A percentile compares a stretch with the other conserved stretches of the same genome.
Conservation (phyloP, 2,329 filamentous ascomycete genomes). For the Elsinoe ampelina region DNA sequence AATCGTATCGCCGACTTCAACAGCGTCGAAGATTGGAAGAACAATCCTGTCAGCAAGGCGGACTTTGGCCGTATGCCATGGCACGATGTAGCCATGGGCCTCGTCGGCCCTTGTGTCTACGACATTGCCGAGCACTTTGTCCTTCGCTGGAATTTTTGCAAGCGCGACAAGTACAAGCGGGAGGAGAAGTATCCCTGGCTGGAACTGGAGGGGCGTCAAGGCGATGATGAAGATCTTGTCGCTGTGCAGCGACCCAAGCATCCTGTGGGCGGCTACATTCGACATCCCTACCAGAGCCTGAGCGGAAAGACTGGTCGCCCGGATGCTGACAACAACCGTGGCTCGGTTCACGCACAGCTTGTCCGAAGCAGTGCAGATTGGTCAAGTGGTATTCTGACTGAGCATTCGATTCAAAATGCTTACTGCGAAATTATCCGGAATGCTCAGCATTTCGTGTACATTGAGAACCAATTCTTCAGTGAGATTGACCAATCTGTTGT, state of each 20-base stretch:
- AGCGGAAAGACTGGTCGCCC: slow-evolving; percentile 50
- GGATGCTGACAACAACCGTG: slow-evolving; percentile 43
- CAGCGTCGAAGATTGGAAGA: slow-evolving; percentile 81
- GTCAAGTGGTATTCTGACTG: slow-evolving; percentile 80
- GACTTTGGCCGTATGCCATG: slow-evolving; percentile 95
- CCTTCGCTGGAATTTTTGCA: slow-evolving; percentile 91
- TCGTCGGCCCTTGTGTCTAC: slow-evolving; percentile 82
- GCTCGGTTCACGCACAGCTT: slow-evolving; percentile 71
- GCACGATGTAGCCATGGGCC: slow-evolving; percentile 89
- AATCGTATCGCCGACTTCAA: slow-evolving; percentile 95
- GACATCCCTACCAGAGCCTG: slow-evolving; percentile 66
- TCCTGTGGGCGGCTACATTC: slow-evolving; percentile 76
- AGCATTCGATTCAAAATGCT: slow-evolving; percentile 80
- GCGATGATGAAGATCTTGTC: slow-evolving; percentile 72
- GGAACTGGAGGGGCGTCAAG: slow-evolving; percentile 63
- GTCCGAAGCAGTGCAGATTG: slow-evolving; percentile 88
- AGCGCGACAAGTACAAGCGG: slow-evolving; percentile 95
- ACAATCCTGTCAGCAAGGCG: slow-evolving; percentile 83
- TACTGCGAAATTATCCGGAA: slow-evolving; percentile 77
- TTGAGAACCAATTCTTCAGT: slow-evolving; percentile 98
- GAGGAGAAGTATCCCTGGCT: slow-evolving; percentile 79
- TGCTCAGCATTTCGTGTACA: slow-evolving; percentile 89
- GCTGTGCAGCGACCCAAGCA: slow-evolving; percentile 83
- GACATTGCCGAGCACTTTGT: slow-evolving; percentile 96
- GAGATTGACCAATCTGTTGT: slow-evolving; percentile 19